phyloP scores from a whole-genome alignment of 148 eudicot species.

The Amaranthus cruentus region DNA sequence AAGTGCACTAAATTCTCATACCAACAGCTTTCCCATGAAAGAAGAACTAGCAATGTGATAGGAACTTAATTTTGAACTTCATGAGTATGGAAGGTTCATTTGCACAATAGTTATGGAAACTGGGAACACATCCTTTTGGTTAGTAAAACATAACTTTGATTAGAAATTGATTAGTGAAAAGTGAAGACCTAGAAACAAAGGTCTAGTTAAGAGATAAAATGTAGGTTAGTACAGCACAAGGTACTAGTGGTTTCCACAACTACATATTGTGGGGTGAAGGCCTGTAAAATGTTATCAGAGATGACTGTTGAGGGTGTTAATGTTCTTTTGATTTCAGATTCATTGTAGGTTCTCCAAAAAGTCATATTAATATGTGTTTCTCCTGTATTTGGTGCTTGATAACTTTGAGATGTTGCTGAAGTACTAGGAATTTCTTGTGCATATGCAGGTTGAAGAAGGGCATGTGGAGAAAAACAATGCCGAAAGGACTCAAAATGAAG shows the following conservation, averaged over 20 bases:
- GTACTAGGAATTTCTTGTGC: neutral
- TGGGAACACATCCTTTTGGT: neutral
- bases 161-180: neutral
- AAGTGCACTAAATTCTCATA: neutral
- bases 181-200: neutral
- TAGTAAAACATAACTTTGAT: neutral
- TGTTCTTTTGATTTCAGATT: too few species aligned
- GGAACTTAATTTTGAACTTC: neutral
- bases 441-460: conserved; percentile 63
- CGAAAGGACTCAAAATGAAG: conserved; percentile 83
- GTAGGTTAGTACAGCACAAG: neutral
- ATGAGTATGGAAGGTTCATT: neutral
- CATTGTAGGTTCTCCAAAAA: neutral
- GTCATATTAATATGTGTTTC: neutral
- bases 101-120: neutral
- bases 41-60: too few species aligned
- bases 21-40: too few species aligned
- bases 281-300: neutral
- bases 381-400: neutral
- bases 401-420: conserved; percentile 4
- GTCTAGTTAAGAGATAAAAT: neutral
- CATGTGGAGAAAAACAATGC: conserved; percentile 79
- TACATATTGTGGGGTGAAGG: neutral
- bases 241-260: neutral
- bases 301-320: too few species aligned